Percentiles rank a stretch among this genome's conserved stretches.
phyloP scores from a whole-genome alignment of 148 eudicot genomes.

The Rheum nobile region DNA sequence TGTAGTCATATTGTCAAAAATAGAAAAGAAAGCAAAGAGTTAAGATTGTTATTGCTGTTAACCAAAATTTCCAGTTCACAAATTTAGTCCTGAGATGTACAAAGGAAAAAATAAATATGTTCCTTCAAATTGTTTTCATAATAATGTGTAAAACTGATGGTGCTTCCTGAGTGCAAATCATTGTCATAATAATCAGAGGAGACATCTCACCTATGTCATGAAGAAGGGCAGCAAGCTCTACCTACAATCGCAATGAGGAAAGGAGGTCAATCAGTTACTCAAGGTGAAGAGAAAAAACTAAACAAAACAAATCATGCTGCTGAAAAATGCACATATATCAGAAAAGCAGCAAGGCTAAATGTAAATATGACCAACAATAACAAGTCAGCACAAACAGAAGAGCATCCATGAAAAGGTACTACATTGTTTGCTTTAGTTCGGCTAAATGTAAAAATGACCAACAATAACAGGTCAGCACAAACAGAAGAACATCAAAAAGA shows the following conservation, averaged over 20 bases:
- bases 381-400: not conserved
- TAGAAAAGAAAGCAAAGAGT: not conserved
- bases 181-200: not conserved
- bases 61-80: not conserved
- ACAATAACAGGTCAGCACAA: not conserved
- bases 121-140: not conserved
- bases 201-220: slow-evolving; percentile 68
- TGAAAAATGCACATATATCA: not conserved
- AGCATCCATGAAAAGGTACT: too few species aligned
- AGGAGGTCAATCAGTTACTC: not conserved
- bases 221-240: slow-evolving; percentile 92
- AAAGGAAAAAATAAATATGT: not conserved
- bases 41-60: not conserved
- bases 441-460: not conserved
- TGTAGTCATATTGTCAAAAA: not conserved
- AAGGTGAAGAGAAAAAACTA: not conserved
- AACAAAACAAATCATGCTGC: not conserved
- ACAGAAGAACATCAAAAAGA: not conserved
- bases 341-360: not conserved
- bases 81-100: not conserved
- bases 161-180: not conserved
- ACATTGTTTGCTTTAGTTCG: too few species aligned
- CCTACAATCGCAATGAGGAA: slow-evolving; percentile 31
- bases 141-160: not conserved
- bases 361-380: not conserved